Evolutionary conservation across 2,329 filamentous ascomycete species (phyloP), one percentile per base, ranked within the genome.

Genomic region (Fusarium scirpi): DNA sequence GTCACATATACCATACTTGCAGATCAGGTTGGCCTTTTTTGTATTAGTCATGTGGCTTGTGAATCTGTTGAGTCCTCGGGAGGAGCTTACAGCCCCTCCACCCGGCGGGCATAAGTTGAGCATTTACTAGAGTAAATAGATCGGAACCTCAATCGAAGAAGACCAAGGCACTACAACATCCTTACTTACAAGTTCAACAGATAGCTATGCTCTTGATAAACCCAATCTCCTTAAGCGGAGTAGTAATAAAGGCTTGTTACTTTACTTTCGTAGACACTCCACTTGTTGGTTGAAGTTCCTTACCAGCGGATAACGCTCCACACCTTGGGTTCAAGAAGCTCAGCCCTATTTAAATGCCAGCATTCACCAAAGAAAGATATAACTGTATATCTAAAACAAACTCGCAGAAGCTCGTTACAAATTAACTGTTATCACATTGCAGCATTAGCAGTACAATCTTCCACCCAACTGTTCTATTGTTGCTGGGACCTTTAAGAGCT

Each of bases 1-100:
- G 3, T 38, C 55, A 3, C 55, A 16, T 10, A 6, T 52, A 1
- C 18, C 48, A 11, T 16, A 52, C 5, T 29, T 64, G 4, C 38
- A 63, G 10, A 27, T 68, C 3, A 57, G 51, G 10, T 25, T 74
- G 1, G 58, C 41, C 15, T 58, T 24, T 22, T 46, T 74, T 24
- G 16, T 69, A 8, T 20, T 58, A 8, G 12, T 53, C 15, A 72
- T 74, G 62, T 73, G 72, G 70, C 38, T 73, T 15, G 24, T 73
- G 2, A 74, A 74, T 58, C 30, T 63, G 38, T 51, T 74, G 34
- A 58, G 49, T 63, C 38, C 45, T n/a, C 6, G 6, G 3, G 9
- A 34, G 2, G n/a, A 49, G 10, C 22, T 9, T 3, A 32, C 30
- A 24, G 4, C 29, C 12, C 29, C 6, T 34, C 11, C 47, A 3